Conservation (phyloP, 495 filamentous ascomycete genomes). For the Daldinia caldariorum region DNA sequence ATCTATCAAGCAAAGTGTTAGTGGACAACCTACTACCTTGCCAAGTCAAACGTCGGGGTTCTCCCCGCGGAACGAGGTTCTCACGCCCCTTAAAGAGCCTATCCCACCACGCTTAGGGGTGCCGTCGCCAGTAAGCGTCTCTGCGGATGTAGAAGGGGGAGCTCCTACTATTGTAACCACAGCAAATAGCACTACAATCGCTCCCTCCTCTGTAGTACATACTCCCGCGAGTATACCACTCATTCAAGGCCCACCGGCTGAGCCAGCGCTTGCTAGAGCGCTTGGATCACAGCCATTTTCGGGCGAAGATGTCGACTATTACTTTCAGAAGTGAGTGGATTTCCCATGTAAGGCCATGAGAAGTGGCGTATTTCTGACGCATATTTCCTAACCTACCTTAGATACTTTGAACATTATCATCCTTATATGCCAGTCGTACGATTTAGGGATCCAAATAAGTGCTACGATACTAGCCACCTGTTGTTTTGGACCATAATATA, state of each 20-base stretch:
- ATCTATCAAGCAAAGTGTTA: slow-evolving; percentile 57
- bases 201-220: slow-evolving; percentile 36
- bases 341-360: no score
- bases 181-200: slow-evolving; percentile 15
- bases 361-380: slow-evolving; percentile 1
- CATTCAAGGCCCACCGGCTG: slow-evolving; percentile 9
- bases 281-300: slow-evolving; percentile 58
- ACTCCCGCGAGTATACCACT: slow-evolving; percentile 34
- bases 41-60: slow-evolving; percentile 19
- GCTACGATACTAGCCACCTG: slow-evolving; percentile 51
- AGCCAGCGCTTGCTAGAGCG: slow-evolving; percentile 49
- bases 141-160: slow-evolving; percentile 31
- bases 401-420: slow-evolving; percentile 57
- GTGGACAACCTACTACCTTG: slow-evolving; percentile 29
- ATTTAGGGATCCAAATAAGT: slow-evolving; percentile 51
- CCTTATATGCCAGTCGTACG: slow-evolving; percentile 57
- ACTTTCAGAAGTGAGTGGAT: slow-evolving; percentile 54
- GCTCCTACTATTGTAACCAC: slow-evolving; percentile 12
- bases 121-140: slow-evolving; percentile 39
- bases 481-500: slow-evolving; percentile 60
- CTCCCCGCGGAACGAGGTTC: slow-evolving; percentile 26
- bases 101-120: slow-evolving; percentile 32
- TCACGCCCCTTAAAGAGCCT: slow-evolving; percentile 32
- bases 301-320: slow-evolving; percentile 58
- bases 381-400: slow-evolving; percentile 9